Evolutionary conservation across 2,329 filamentous ascomycete genomes (phyloP).

Genomic region (Phaeosphaeria sp.): DNA sequence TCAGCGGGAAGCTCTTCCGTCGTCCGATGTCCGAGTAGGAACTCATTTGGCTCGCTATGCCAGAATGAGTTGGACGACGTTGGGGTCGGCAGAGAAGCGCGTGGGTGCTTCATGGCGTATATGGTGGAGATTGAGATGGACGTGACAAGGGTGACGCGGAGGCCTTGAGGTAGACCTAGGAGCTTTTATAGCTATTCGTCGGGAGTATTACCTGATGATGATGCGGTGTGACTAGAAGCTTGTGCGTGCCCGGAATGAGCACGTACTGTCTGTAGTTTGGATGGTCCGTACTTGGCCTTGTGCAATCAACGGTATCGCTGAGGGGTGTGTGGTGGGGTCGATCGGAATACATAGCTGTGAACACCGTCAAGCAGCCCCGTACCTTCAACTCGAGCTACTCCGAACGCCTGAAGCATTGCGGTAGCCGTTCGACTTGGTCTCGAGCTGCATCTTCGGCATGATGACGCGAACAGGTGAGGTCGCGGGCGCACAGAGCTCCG

Average conservation of each 20-base stretch:
- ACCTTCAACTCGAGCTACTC: background rate
- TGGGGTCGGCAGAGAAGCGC: slow-evolving; percentile 61
- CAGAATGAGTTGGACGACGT: slow-evolving; percentile 73
- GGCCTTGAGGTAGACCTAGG: background rate
- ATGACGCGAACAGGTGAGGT: slow-evolving; percentile 1
- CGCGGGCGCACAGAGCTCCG: slow-evolving; percentile 8
- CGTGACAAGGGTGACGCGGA: background rate
- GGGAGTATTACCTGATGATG: background rate
- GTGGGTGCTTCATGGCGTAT: slow-evolving; percentile 39
- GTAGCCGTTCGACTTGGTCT: background rate
- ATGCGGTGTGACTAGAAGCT: slow-evolving; percentile 7
- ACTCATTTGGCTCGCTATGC: slow-evolving; percentile 71
- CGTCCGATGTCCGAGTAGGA: slow-evolving; percentile 71
- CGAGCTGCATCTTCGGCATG: background rate
- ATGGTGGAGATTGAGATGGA: slow-evolving; percentile 1
- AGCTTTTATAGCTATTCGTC: slow-evolving; percentile 5
- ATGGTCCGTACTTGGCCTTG: background rate
- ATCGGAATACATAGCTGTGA: slow-evolving; percentile 13
- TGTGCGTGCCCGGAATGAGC: slow-evolving; percentile 7
- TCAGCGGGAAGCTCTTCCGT: slow-evolving; percentile 67
- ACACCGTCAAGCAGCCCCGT: slow-evolving; percentile 9
- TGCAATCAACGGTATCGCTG: slow-evolving; percentile 8
- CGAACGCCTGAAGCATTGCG: too few relatives aligned
- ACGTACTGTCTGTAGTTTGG: background rate
- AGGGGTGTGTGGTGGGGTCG: slow-evolving; percentile 17